Percentiles rank a stretch among this genome's conserved stretches.
phyloP scores from a whole-genome alignment of 2,329 filamentous ascomycete genomes.

The Botrytis fabae region DNA sequence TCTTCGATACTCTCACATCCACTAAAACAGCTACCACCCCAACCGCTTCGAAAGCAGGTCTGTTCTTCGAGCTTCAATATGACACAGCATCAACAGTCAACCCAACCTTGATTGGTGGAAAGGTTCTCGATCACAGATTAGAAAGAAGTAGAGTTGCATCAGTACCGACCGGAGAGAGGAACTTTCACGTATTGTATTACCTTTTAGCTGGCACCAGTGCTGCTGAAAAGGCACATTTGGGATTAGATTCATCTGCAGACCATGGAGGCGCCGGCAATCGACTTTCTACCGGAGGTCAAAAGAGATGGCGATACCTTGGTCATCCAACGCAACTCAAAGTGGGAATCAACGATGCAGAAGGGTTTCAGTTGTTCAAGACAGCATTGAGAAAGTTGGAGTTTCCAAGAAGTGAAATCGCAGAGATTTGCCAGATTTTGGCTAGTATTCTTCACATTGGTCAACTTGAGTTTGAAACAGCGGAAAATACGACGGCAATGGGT shows the following conservation, averaged over 20 bases:
- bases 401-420: conserved; percentile 86
- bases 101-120: conserved; percentile 88
- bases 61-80: conserved; percentile 96
- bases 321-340: conserved; percentile 97
- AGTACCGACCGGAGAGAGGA: conserved; percentile 92
- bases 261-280: conserved; percentile 47
- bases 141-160: conserved; percentile 89
- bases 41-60: conserved; percentile 90
- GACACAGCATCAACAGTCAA: conserved; percentile 83
- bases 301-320: conserved; percentile 93
- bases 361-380: conserved; percentile 97
- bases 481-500: conserved; percentile 73
- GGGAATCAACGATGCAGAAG: conserved; percentile 92
- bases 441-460: conserved; percentile 97
- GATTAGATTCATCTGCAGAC: conserved; percentile 47
- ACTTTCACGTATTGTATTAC: conserved; percentile 96
- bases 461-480: conserved; percentile 84
- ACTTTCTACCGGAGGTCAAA: conserved; percentile 55
- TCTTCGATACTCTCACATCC: conserved; percentile 94
- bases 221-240: conserved; percentile 85
- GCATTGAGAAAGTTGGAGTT: conserved; percentile 94
- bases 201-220: conserved; percentile 87
- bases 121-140: conserved; percentile 88
- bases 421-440: conserved; percentile 93
- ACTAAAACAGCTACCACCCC: conserved; percentile 96